Base-by-base conservation (phyloP, 306 rosid genomes). In the Neltuma alba region DNA sequence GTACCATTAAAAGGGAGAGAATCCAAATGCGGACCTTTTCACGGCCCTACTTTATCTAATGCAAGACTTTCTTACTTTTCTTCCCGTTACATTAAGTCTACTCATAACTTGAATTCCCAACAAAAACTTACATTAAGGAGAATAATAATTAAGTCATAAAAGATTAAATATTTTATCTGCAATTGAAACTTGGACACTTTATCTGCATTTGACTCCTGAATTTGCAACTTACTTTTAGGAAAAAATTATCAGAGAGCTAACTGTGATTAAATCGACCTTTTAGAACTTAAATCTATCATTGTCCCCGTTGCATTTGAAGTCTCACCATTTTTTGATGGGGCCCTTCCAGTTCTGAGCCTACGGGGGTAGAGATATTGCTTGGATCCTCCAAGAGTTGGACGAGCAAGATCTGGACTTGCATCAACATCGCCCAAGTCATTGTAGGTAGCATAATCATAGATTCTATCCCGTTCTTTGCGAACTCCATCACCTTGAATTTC, bases 401-500 rank as follows among this genome's bases (percentile, higher is more conserved):
- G 90, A 30, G 75, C 89, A 74, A 42, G 48, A 3, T 83, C 87
- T 0, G 89, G 86, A 21, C 8, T 37, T 21, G 14, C 0, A n/a
- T 66, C 72, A 66, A 25, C 18, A n/a, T 66, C 27, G 3, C 72
- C 72, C 31, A 66, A 66, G 6, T 66, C 72, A 66, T 66, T 66
- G 31, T 66, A 66, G 0, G 27, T 9, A 0, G 72, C 72, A 38
- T 66, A 66, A 38, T 66, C 72, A 66, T 66, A 93, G 5, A 93
- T 33, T 50, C 92, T 84, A 18, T 93, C 94, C 87, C 89, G 84
- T 75, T 88, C 89, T 27, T 83, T 34, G 45, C 91, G 94, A 70
- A 89, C 87, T 10, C 91, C 92, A 9, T 54, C 61, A 15, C 2
- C 18, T 44, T 12, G 18, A 44, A 44, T 18, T 52, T 92, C 94